Evolutionary conservation across 352 stramenopile species (phyloP), one percentile per base, ranked within the genome.

Genomic region (Pythium rishiriense): DNA sequence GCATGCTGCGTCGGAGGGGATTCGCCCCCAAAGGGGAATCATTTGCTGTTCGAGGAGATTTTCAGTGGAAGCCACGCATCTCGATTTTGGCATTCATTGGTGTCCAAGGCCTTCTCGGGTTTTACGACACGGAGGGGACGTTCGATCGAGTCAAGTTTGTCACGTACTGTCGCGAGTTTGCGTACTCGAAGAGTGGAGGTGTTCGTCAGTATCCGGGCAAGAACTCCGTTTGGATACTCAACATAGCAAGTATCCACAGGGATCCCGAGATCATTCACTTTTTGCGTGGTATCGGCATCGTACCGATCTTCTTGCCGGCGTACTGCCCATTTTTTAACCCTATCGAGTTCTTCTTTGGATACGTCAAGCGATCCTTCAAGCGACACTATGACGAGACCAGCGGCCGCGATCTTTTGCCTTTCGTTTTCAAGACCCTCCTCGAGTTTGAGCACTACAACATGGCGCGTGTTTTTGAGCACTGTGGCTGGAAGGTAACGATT

Each of bases 221-320:
- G n/a, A 64, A 70, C 25, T 80, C 69, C 3, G 69, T 71, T 2
- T 80, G 69, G 65, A 67, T 80, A 24, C 42, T 76, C 19, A 66
- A 73, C 51, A 59, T 62, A 12, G 58, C 68, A 3, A 59, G 45
- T 6, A 73, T 76, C 43, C 66, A 69, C 46, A 22, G 67, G 1
- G 33, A 81, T 26, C 54, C 62, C n/a, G 64, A 78, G n/a, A 75
- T 37, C 31, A 11, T 37, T 11, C 31, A 37, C 31, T 37, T 37
- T 37, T 11, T 37, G 31, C 6, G 6, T 12, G 11, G 31, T 11
- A 37, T 37, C 11, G 31, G 31, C 11, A 11, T 11, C 6, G 31
- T 37, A 37, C 31, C 31, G 6, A 37, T 37, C 11, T 37, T 11
- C 31, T 11, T 37, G 6, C 31, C 11, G 31, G 31, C 6, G 31